Conservation (phyloP, 306 rosid species). For the Phaseolus lunatus region DNA sequence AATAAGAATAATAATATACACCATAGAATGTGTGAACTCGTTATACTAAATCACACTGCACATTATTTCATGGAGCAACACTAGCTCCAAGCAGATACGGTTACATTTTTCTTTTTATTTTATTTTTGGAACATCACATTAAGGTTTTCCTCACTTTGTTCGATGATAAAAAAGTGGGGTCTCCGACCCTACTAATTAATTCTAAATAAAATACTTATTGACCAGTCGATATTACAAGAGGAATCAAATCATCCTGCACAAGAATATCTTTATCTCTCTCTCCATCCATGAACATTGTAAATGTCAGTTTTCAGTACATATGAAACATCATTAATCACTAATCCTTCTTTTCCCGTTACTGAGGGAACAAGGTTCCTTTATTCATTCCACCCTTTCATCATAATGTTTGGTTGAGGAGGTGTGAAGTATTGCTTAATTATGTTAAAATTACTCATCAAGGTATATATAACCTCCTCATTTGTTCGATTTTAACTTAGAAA, state of each 20-base stretch:
- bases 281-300: background rate
- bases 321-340: background rate
- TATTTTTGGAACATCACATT: constrained; percentile 21
- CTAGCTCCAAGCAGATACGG: constrained; percentile 22
- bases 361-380: constrained; percentile 18
- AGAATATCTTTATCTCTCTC: constrained; percentile 20
- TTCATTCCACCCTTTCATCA: constrained; percentile 18
- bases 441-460: background rate
- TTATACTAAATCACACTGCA: constrained; percentile 34
- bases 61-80: constrained; percentile 45
- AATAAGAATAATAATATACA: background rate
- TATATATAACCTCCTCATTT: background rate
- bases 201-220: constrained; percentile 8
- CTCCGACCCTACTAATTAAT: background rate
- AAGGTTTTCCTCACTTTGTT: constrained; percentile 33
- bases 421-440: background rate
- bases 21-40: constrained; percentile 33
- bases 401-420: background rate
- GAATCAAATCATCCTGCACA: constrained; percentile 25
- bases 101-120: background rate
- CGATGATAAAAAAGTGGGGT: constrained; percentile 13
- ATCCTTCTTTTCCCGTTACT: background rate
- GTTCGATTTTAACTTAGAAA: background rate
- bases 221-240: background rate
- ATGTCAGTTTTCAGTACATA: constrained; percentile 40